Conservation (phyloP, 768 basidiomycete genomes). For the Dentipellis fragilis region DNA sequence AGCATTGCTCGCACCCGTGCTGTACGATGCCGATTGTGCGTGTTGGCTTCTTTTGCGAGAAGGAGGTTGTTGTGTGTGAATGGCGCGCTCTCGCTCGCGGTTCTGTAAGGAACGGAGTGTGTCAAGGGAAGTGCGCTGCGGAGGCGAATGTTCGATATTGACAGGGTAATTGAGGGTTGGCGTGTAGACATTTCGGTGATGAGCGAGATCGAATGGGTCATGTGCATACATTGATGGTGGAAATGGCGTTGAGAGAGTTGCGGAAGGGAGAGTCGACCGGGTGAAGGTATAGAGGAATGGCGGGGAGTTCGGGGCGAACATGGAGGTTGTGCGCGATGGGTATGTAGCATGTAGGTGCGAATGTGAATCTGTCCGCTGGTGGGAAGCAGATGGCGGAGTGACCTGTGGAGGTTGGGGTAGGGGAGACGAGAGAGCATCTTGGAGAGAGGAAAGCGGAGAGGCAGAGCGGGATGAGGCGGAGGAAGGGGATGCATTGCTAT, state of each 20-base stretch:
- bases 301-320: conserved; percentile 30
- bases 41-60: not conserved
- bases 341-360: conserved; percentile 10
- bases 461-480: conserved; percentile 5
- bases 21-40: not conserved
- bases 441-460: conserved; percentile 22
- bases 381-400: conserved; percentile 13
- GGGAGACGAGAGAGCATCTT: conserved; percentile 24
- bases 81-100: not conserved
- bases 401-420: conserved; percentile 19
- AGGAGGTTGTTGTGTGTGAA: not conserved
- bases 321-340: not conserved
- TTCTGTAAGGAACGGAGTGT: conserved; percentile 39
- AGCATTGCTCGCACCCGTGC: not conserved
- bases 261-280: conserved; percentile 52
- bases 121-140: conserved; percentile 44
- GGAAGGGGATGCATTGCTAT: conserved; percentile 33
- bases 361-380: conserved; percentile 6
- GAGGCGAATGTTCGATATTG: conserved; percentile 25
- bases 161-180: conserved; percentile 24
- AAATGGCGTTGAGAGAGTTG: conserved; percentile 36
- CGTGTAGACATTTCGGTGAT: conserved; percentile 16
- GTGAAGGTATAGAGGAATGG: conserved; percentile 45
- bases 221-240: conserved; percentile 9
- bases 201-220: not conserved